These are phyloP conservation scores for Escovopsis weberi DNA, from an alignment of 2,329 filamentous ascomycete species.

Conservation along the genomic window DNA sequence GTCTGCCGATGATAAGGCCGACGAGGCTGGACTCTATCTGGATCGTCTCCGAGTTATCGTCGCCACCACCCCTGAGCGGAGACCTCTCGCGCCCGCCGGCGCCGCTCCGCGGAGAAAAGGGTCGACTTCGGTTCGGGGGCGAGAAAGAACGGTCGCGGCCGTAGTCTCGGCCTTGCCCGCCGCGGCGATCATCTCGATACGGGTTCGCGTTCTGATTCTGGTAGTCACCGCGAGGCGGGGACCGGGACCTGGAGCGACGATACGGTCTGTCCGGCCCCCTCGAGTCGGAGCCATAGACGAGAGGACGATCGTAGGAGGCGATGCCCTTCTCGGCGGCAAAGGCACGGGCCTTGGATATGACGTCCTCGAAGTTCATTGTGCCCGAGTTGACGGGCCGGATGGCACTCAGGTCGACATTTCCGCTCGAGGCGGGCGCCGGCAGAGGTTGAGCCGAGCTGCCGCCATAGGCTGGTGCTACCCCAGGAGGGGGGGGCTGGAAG, in stretches of 20 bases:
- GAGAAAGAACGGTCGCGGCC: slow-evolving; percentile 63
- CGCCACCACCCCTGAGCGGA: slow-evolving; percentile 36
- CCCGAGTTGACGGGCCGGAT: slow-evolving; percentile 70
- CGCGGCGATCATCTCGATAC: slow-evolving; percentile 73
- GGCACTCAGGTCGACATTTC: slow-evolving; percentile 64
- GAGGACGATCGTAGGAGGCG: slow-evolving; percentile 43
- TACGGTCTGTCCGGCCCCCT: slow-evolving; percentile 35
- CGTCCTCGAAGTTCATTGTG: slow-evolving; percentile 70
- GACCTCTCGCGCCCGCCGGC: slow-evolving; percentile 43
- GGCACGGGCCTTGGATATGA: slow-evolving; percentile 70
- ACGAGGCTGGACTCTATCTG: slow-evolving; percentile 77
- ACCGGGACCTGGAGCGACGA: slow-evolving; percentile 56
- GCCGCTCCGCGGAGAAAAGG: slow-evolving; percentile 44
- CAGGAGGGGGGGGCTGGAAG: slow-evolving; percentile 24
- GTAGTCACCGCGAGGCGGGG: slow-evolving; percentile 56
- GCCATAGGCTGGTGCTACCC: slow-evolving; percentile 14
- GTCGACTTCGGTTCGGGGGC: slow-evolving; percentile 39
- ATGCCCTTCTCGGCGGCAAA: slow-evolving; percentile 70
- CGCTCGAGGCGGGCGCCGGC: slow-evolving; percentile 57
- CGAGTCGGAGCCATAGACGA: slow-evolving; percentile 26
- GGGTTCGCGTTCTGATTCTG: slow-evolving; percentile 60
- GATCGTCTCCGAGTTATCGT: slow-evolving; percentile 68
- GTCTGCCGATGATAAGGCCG: slow-evolving; percentile 78
- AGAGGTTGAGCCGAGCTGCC: slow-evolving; percentile 29
- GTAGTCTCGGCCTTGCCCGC: slow-evolving; percentile 29